phyloP scores from a whole-genome alignment of 805 yeast genomes.

The Candida silvicultrix region DNA sequence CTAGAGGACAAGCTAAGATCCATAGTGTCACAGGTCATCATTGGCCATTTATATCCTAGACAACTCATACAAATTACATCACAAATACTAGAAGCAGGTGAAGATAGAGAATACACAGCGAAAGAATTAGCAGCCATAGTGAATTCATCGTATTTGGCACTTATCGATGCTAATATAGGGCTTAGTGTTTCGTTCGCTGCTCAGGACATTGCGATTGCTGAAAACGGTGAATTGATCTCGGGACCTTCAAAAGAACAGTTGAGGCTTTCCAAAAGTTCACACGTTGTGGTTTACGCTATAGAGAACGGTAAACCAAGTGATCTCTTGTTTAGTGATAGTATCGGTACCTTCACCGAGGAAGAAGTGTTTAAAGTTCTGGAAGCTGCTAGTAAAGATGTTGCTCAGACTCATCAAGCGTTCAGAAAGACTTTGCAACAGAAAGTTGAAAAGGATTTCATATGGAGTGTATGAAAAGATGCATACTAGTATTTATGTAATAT shows the following conservation, averaged over 20 bases:
- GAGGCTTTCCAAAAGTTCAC: conserved; percentile 46
- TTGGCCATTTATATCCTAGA: conserved; percentile 67
- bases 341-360: conserved; percentile 59
- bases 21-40: conserved; percentile 53
- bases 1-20: conserved; percentile 66
- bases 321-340: conserved; percentile 63
- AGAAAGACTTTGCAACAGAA: conserved; percentile 43
- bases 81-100: conserved; percentile 55
- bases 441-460: conserved; percentile 49
- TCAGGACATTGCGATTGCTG: conserved; percentile 37
- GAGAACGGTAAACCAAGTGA: conserved; percentile 43
- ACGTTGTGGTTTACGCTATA: conserved; percentile 56
- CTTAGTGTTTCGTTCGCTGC: conserved; percentile 58
- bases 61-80: conserved; percentile 66
- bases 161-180: conserved; percentile 76
- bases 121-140: conserved; percentile 29
- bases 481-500: too few species aligned
- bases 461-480: too few species aligned
- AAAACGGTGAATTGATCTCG: conserved; percentile 24
- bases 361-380: conserved; percentile 50
- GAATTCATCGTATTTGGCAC: conserved; percentile 68
- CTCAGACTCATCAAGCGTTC: conserved; percentile 34
- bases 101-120: conserved; percentile 24
- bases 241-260: conserved; percentile 44
- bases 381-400: conserved; percentile 40